Evolutionary conservation across 305 asterid species (phyloP).

Genomic region (Solanum hybrid): DNA sequence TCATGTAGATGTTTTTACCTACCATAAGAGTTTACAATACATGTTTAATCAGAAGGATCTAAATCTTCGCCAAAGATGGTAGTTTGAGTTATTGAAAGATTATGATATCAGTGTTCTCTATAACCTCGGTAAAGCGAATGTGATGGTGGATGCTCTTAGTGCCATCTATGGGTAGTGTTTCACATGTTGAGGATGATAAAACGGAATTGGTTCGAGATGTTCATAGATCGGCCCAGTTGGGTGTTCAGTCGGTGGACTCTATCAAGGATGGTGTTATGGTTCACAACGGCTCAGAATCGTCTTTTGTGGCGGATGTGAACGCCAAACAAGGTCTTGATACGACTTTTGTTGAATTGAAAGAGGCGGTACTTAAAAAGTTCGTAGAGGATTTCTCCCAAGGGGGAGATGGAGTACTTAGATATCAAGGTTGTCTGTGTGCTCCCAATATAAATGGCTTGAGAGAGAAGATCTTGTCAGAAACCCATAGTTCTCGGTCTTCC

Average conservation of each 20-base stretch:
- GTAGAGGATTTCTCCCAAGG: background rate
- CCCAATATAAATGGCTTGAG: background rate
- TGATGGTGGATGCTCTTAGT: background rate
- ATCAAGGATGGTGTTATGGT: background rate
- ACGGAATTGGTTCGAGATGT: rapidly evolving
- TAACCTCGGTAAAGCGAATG: background rate
- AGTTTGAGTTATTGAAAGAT: background rate
- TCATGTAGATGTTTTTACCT: background rate
- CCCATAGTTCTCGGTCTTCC: background rate
- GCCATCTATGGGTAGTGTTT: background rate
- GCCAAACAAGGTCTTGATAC: background rate
- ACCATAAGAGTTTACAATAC: no score
- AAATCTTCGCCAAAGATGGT: background rate
- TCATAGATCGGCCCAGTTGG: background rate
- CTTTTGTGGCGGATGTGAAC: background rate
- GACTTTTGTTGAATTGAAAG: background rate
- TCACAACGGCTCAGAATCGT: background rate
- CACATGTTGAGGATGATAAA: background rate
- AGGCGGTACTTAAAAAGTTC: no score
- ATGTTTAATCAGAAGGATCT: no score
- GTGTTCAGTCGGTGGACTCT: background rate
- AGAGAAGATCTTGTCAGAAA: background rate
- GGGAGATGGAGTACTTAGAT: background rate
- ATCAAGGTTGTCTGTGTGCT: no score
- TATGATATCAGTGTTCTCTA: background rate